These are phyloP conservation scores for Candida ulmi DNA, from an alignment of 805 yeast species.

Conservation along the genomic window DNA sequence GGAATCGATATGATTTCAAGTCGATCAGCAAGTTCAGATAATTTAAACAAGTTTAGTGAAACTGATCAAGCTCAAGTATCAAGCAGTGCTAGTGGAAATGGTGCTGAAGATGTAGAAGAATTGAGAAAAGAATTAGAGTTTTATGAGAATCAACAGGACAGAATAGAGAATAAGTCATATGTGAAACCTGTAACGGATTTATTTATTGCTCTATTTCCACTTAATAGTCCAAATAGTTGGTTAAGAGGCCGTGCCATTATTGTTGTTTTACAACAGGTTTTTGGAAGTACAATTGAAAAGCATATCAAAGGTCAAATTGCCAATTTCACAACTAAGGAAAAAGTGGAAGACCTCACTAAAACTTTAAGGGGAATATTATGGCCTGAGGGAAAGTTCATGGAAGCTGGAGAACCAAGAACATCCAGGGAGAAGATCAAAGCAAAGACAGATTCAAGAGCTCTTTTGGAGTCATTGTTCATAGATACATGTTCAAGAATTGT, in stretches of 20 bases:
- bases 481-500: slow-evolving; percentile 71
- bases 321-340: slow-evolving; percentile 36
- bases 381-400: slow-evolving; percentile 51
- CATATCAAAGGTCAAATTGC: slow-evolving; percentile 34
- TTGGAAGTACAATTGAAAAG: slow-evolving; percentile 85
- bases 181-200: slow-evolving; percentile 80
- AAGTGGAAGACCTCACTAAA: slow-evolving; percentile 35
- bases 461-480: slow-evolving; percentile 51
- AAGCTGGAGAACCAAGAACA: slow-evolving; percentile 41
- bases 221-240: slow-evolving; percentile 66
- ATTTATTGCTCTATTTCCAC: slow-evolving; percentile 61
- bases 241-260: slow-evolving; percentile 79
- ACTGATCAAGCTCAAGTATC: slow-evolving; percentile 1
- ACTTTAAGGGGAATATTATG: slow-evolving; percentile 30
- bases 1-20: slow-evolving; percentile 10
- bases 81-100: background rate
- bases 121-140: slow-evolving; percentile 51
- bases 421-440: slow-evolving; percentile 45
- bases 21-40: slow-evolving; percentile 9
- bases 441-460: slow-evolving; percentile 49
- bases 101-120: slow-evolving; percentile 32
- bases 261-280: slow-evolving; percentile 73
- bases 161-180: slow-evolving; percentile 39
- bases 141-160: slow-evolving; percentile 22
- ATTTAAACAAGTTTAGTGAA: slow-evolving; percentile 4